phyloP scores from a whole-genome alignment of 176 grass and related monocot genomes.

The Urochloa ruziziensis region DNA sequence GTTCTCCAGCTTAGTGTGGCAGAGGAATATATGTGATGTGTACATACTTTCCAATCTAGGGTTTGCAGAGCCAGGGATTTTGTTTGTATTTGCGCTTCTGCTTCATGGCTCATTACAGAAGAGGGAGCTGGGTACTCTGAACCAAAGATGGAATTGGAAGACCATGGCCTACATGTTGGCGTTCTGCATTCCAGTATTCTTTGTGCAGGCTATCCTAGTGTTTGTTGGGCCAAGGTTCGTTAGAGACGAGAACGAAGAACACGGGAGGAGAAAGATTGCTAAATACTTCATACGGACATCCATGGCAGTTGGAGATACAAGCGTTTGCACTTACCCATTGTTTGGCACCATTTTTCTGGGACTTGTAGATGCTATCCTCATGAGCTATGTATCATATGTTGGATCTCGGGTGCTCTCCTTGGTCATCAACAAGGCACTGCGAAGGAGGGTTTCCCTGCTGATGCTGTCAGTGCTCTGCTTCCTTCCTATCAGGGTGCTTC shows the following conservation, averaged over 20 bases:
- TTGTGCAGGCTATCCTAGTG: slow-evolving; percentile 53
- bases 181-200: slow-evolving; percentile 76
- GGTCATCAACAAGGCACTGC: slow-evolving; percentile 87
- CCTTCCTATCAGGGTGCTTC: slow-evolving; percentile 73
- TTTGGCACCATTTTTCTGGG: slow-evolving; percentile 81
- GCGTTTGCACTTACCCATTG: slow-evolving; percentile 85
- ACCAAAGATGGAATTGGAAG: slow-evolving; percentile 78
- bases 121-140: slow-evolving; percentile 66
- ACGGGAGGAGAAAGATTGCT: slow-evolving; percentile 50
- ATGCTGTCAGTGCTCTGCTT: slow-evolving; percentile 67
- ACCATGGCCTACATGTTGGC: slow-evolving; percentile 69
- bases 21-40: slow-evolving; percentile 67
- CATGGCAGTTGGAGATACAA: slow-evolving; percentile 38
- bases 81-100: slow-evolving; percentile 81
- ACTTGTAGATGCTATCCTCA: slow-evolving; percentile 66
- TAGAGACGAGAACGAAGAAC: slow-evolving; percentile 41
- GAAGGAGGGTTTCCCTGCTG: slow-evolving; percentile 67
- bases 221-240: slow-evolving; percentile 69
- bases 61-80: slow-evolving; percentile 90
- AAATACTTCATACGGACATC: slow-evolving; percentile 64
- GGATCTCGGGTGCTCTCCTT: slow-evolving; percentile 59
- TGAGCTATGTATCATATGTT: slow-evolving; percentile 73
- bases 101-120: slow-evolving; percentile 76
- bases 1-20: slow-evolving; percentile 61
- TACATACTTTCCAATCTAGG: slow-evolving; percentile 94